Evolutionary conservation across 495 filamentous ascomycete genomes (phyloP).

Genomic region (Aspergillus saccharolyticus): DNA sequence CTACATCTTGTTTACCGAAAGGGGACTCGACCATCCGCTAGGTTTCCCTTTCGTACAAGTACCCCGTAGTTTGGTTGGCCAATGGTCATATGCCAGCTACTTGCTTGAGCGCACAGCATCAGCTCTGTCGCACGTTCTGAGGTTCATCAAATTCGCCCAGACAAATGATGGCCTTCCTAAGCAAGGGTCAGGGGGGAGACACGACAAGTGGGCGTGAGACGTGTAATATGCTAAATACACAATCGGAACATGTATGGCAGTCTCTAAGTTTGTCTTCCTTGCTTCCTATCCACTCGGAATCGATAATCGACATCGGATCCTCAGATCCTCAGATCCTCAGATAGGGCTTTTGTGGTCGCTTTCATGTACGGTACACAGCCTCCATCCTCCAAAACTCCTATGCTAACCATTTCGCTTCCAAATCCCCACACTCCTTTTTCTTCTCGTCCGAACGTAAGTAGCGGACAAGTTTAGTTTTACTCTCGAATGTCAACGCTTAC

Average conservation of each 20-base stretch:
- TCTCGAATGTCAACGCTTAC: neutral
- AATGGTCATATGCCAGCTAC: neutral
- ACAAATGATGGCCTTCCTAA: neutral
- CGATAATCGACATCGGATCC: no score
- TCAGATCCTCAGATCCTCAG: no score
- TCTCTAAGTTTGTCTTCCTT: neutral
- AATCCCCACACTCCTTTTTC: neutral
- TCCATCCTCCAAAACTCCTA: neutral
- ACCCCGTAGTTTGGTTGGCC: no score
- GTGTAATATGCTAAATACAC: neutral
- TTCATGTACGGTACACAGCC: no score
- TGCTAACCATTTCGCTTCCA: neutral
- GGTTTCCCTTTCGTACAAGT: no score
- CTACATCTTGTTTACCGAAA: neutral
- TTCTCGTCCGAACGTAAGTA: no score
- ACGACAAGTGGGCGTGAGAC: neutral
- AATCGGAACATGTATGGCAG: neutral
- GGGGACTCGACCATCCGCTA: neutral
- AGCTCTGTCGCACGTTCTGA: neutral
- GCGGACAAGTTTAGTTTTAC: neutral
- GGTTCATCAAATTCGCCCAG: neutral
- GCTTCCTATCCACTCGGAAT: neutral
- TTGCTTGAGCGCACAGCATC: neutral
- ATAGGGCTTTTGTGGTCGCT: no score
- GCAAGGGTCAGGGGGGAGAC: neutral